Evolutionary conservation across 345 rosid species (phyloP).

Genomic region (Moringa oleifera): DNA sequence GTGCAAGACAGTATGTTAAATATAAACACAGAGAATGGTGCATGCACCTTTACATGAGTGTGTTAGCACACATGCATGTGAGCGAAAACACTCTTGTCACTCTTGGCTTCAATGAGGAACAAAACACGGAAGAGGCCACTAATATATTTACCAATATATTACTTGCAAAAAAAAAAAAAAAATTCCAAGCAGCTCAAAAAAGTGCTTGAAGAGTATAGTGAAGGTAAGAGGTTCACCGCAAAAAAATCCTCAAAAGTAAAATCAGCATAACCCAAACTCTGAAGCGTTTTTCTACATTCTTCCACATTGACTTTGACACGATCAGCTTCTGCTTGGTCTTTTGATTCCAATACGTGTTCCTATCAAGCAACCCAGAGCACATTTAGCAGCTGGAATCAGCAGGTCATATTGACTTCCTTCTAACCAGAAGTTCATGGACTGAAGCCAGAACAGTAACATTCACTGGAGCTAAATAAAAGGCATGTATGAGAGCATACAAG

Average conservation of each 20-base stretch:
- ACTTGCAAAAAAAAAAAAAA: neutral
- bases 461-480: neutral
- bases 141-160: neutral
- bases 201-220: neutral
- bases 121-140: neutral
- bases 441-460: neutral
- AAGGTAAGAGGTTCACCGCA: slow-evolving; percentile 41
- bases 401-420: slow-evolving; percentile 5
- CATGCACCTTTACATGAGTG: no score
- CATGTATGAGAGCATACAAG: slow-evolving; percentile 50
- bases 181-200: no score
- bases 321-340: slow-evolving; percentile 78
- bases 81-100: neutral
- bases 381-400: slow-evolving; percentile 12
- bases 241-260: slow-evolving; percentile 98
- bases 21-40: neutral
- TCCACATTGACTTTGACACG: slow-evolving; percentile 79
- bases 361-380: slow-evolving; percentile 20
- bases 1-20: neutral
- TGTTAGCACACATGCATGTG: neutral
- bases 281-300: slow-evolving; percentile 87
- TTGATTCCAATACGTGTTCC: slow-evolving; percentile 85
- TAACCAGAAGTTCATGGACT: slow-evolving; percentile 10
- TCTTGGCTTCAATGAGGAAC: neutral
- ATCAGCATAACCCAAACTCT: slow-evolving; percentile 82